Evolutionary conservation across 148 eudicot genomes (phyloP), one percentile per base, ranked within the genome.

Genomic region (Oxyria digyna): DNA sequence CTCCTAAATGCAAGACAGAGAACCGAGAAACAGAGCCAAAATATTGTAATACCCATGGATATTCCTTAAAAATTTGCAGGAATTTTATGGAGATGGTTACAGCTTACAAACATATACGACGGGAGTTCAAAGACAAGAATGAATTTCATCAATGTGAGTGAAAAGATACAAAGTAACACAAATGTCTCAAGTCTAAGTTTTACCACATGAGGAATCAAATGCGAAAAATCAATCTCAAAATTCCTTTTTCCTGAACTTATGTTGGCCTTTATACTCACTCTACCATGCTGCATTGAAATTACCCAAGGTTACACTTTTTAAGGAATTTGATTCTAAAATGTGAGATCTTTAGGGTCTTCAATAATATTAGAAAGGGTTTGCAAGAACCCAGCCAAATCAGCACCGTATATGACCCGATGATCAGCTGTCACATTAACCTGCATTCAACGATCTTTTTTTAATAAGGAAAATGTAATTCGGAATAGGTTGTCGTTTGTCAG

Each of bases 391-490:
- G 98, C 97, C 69, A 94, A 88, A 81, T 94, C 98, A 74, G 98
- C 92, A 71, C 98, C 98, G 69, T 94, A 94, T 75, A 90, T 94
- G 69, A 90, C 92, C 42, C 96, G 96, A 79, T 94, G 98, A 80
- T 94, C 98, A 71, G 98, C 97, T 4, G 98, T 90, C 71, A 94
- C 91, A 79, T 94, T 93, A 69, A 94, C 98, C 97, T 94, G 84
- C 50, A 46, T 59, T 59, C 65, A 59, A 59, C 38, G 15, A 31
- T 59, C 32, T 11, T 55, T 59, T 23, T 46, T 46, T 46, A 17
- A 46, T 17, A n/a, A 23, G 18, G 3, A 35, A n/a, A 46, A 46
- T 20, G 6, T 46, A 3, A 46, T 46, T 18, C 33, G 13, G 32
- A 55, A 26, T 55, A 24, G 14, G 62, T 0, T n/a, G 33, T 55